These are phyloP conservation scores for Discostella stelligera DNA, from an alignment of 352 stramenopile genomes.

Conservation along the genomic window DNA sequence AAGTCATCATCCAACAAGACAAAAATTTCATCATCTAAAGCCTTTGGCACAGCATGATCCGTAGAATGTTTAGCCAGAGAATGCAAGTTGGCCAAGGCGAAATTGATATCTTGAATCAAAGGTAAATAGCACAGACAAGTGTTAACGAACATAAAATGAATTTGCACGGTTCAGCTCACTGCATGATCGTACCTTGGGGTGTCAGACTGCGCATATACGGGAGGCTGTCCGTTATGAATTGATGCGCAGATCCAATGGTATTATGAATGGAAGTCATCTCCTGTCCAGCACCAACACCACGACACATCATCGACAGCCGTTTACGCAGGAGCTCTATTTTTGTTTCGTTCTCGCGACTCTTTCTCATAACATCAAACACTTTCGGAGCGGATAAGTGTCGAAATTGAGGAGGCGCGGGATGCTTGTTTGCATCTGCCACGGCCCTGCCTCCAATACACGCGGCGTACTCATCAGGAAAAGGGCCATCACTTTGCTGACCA, in stretches of 20 bases:
- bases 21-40: constrained; percentile 15
- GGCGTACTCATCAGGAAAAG: constrained; percentile 63
- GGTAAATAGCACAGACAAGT: neutral
- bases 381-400: constrained; percentile 69
- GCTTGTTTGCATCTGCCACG: constrained; percentile 59
- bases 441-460: constrained; percentile 58
- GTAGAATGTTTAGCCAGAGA: constrained; percentile 39
- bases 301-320: constrained; percentile 17
- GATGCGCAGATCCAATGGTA: constrained; percentile 43
- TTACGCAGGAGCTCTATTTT: constrained; percentile 55
- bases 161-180: neutral
- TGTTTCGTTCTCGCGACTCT: constrained; percentile 63
- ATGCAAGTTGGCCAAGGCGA: constrained; percentile 47
- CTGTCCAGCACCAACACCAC: neutral
- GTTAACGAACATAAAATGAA: neutral
- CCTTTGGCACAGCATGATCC: constrained; percentile 1
- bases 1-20: constrained; percentile 49
- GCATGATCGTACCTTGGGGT: constrained; percentile 41
- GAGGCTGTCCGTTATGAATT: constrained; percentile 60
- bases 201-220: constrained; percentile 56
- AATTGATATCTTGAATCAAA: constrained; percentile 31
- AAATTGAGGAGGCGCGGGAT: constrained; percentile 68
- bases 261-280: constrained; percentile 29
- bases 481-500: constrained; percentile 25
- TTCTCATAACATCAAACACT: constrained; percentile 66